Evolutionary conservation across 2,329 filamentous ascomycete species (phyloP), one percentile per base, ranked within the genome.

Genomic region (Rachicladosporium sp.): DNA sequence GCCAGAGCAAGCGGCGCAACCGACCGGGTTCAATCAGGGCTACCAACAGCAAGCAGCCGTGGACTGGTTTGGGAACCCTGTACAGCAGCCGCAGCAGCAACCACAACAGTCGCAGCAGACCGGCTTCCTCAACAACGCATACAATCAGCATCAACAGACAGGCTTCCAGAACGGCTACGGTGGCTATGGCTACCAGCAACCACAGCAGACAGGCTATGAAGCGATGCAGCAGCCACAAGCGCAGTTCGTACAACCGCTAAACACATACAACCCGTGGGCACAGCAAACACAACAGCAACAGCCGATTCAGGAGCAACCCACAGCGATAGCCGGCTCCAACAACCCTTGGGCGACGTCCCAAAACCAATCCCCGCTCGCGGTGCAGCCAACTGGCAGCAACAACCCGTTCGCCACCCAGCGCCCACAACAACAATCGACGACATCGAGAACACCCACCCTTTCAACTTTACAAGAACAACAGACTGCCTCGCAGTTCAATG

Each of bases 1-100:
- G 19, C 70, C 71, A 5, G 74, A 76, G 15, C 76, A 80, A 54
- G 60, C 69, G 3, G 65, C 76, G 39, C 81, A 86, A 52, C 77
- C 76, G 31, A 96, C 88, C 10, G 89, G 87, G 29, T 87, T 86
- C 67, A 96, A 95, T 62, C 88, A 94, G 65, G 89, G 89, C 35
- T 98, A 98, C 56, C 88, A 96, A 66, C 91, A 98, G 64, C 89
- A 94, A 58, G 82, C 82, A 42, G 85, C 86, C 9, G 91, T 98
- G 11, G 91, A 98, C 63, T 96, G 93, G 77, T 91, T 93, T 53
- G 91, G 89, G 43, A 98, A 98, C 61, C 86, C 88, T 9, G 81
- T 96, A 54, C 79, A 78, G 53, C 76, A 66, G 32, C 62, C 60
- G 51, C 80, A 84, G 58, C 15, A 19, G 15, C 15, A 19, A 19